Conservation (phyloP, 768 basidiomycete species). For the Sistotremastrum suecicum region DNA sequence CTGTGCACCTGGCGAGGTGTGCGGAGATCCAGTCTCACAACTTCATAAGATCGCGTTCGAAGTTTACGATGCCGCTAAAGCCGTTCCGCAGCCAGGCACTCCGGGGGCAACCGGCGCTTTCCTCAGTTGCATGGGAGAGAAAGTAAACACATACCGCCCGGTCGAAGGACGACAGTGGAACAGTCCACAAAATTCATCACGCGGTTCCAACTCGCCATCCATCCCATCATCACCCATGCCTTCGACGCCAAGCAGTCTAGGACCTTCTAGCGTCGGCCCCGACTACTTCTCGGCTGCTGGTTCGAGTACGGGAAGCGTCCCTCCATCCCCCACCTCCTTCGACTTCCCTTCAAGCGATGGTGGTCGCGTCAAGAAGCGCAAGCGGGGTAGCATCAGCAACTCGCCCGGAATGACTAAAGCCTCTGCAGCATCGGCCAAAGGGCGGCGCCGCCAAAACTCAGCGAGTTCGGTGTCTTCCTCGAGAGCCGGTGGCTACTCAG, state of each 20-base stretch:
- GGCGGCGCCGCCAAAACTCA: slow-evolving; percentile 61
- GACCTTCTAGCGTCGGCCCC: slow-evolving; percentile 18
- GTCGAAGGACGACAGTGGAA: slow-evolving; percentile 77
- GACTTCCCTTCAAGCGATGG: slow-evolving; percentile 74
- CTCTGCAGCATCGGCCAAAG: slow-evolving; percentile 27
- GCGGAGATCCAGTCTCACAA: slow-evolving; percentile 90
- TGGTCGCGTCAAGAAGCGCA: slow-evolving; percentile 67
- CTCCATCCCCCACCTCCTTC: slow-evolving; percentile 44
- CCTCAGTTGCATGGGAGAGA: slow-evolving; percentile 85
- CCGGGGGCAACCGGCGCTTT: slow-evolving; percentile 72
- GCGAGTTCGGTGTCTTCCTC: slow-evolving; percentile 44
- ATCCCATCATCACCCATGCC: slow-evolving; percentile 59
- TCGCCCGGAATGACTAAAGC: slow-evolving; percentile 43
- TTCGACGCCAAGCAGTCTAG: slow-evolving; percentile 38
- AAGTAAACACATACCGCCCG: slow-evolving; percentile 81
- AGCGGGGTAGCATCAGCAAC: slow-evolving; percentile 57
- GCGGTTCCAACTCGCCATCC: slow-evolving; percentile 18
- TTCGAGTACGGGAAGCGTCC: slow-evolving; percentile 39
- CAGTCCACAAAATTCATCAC: slow-evolving; percentile 20
- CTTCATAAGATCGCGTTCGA: slow-evolving; percentile 93
- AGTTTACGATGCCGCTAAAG: slow-evolving; percentile 62
- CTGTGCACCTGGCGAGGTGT: slow-evolving; percentile 72
- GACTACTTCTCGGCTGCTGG: slow-evolving; percentile 53
- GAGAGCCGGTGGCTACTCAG: slow-evolving; percentile 51
- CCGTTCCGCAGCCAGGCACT: slow-evolving; percentile 59